Evolutionary conservation across 345 rosid genomes (phyloP).

Genomic region (Syzygium oleosum): DNA sequence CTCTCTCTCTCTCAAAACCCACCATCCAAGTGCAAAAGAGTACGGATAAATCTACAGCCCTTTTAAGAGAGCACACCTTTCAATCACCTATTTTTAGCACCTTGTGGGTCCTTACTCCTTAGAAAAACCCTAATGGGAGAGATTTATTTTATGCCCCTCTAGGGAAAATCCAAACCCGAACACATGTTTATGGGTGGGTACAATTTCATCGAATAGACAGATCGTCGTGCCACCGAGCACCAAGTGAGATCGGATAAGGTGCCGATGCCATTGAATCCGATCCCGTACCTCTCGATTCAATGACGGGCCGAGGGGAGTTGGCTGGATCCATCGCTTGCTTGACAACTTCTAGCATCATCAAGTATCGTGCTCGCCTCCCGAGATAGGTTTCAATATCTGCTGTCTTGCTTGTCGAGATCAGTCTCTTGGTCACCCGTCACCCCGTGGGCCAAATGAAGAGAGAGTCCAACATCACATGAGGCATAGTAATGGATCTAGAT

Average conservation of each 20-base stretch:
- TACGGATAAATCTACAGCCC: too few relatives aligned
- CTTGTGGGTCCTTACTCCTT: too few relatives aligned
- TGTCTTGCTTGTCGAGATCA: not conserved
- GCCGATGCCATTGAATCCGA: not conserved
- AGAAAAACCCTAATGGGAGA: not conserved
- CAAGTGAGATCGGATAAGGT: not conserved
- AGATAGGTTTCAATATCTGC: rapidly evolving
- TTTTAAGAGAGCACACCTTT: too few relatives aligned
- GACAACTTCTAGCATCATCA: not conserved
- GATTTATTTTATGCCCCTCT: not conserved
- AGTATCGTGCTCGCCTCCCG: not conserved
- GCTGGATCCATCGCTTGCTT: rapidly evolving
- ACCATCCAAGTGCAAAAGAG: too few relatives aligned
- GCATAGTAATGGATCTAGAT: not conserved
- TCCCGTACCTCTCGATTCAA: too few relatives aligned
- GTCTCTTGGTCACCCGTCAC: not conserved
- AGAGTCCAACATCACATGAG: not conserved
- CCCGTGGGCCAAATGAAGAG: not conserved
- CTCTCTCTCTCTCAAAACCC: too few relatives aligned
- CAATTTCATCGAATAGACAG: not conserved
- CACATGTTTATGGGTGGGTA: not conserved
- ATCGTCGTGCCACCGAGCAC: not conserved
- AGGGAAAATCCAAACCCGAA: too few relatives aligned
- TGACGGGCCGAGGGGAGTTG: too few relatives aligned
- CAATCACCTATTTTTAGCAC: too few relatives aligned